A percentile compares a stretch with the other conserved stretches of the same genome.
phyloP scores from a whole-genome alignment of 495 filamentous ascomycete genomes.

The Aspergillus sclerotioniger region DNA sequence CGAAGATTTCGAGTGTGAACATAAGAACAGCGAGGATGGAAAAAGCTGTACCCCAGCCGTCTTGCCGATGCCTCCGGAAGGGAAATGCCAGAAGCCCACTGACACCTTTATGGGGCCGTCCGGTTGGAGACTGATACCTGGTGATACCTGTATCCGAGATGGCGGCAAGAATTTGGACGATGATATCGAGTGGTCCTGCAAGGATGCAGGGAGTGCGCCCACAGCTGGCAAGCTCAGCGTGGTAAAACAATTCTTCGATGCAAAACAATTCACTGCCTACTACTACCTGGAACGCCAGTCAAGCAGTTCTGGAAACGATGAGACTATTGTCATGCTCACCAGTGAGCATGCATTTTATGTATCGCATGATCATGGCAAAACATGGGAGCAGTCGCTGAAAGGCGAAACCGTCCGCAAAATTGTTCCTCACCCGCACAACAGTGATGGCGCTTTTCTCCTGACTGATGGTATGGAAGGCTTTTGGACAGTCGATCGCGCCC shows the following conservation, averaged over 20 bases:
- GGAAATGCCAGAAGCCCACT: constrained; percentile 60
- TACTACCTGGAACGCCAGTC: constrained; percentile 84
- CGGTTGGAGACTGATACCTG: constrained; percentile 89
- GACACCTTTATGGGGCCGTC: constrained; percentile 80
- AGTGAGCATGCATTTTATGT: constrained; percentile 61
- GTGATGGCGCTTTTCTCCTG: constrained; percentile 81
- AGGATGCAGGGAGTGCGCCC: constrained; percentile 43
- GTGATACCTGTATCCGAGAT: constrained; percentile 74
- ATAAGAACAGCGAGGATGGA: constrained; percentile 65
- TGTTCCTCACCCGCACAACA: constrained; percentile 71
- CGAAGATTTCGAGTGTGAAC: constrained; percentile 91
- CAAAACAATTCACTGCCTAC: constrained; percentile 51
- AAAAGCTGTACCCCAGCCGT: constrained; percentile 64
- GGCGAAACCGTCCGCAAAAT: constrained; percentile 64
- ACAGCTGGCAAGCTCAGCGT: constrained; percentile 60
- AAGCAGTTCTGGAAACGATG: constrained; percentile 60
- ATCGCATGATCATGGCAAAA: constrained; percentile 82
- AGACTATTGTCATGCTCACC: constrained; percentile 83
- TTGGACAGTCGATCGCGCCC: constrained; percentile 75
- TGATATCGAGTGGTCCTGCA: constrained; percentile 50
- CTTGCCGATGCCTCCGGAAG: constrained; percentile 48
- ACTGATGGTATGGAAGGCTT: constrained; percentile 65
- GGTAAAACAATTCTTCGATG: constrained; percentile 56
- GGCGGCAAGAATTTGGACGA: constrained; percentile 45
- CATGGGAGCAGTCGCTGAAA: constrained; percentile 65